Conservation (phyloP, 495 filamentous ascomycete species). For the Lentithecium fluviatile region DNA sequence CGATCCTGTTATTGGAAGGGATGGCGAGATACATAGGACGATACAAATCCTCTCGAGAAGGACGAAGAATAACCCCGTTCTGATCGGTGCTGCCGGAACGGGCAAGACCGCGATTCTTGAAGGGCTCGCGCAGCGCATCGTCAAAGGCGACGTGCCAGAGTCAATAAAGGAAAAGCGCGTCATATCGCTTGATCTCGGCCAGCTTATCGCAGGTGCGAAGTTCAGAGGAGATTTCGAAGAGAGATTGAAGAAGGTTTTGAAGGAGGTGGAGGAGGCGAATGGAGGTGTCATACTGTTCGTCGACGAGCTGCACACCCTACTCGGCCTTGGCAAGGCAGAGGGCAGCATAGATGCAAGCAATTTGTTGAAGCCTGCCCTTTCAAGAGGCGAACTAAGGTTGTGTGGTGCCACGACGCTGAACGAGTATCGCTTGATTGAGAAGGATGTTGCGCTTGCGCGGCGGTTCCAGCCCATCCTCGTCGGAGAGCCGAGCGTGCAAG, state of each 20-base stretch:
- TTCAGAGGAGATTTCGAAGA: slow-evolving; percentile 97
- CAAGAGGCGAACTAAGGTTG: slow-evolving; percentile 89
- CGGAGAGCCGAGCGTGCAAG: slow-evolving; percentile 81
- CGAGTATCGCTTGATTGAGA: slow-evolving; percentile 91
- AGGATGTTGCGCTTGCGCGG: slow-evolving; percentile 88
- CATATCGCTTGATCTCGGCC: slow-evolving; percentile 80
- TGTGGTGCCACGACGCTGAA: slow-evolving; percentile 91
- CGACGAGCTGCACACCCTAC: slow-evolving; percentile 88
- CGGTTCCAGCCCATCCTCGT: slow-evolving; percentile 93
- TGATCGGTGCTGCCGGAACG: slow-evolving; percentile 89
- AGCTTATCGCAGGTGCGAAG: slow-evolving; percentile 91
- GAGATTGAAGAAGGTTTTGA: slow-evolving; percentile 82
- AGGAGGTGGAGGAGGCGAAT: slow-evolving; percentile 84
- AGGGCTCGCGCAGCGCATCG: slow-evolving; percentile 87
- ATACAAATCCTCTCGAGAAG: slow-evolving; percentile 90
- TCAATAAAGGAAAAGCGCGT: slow-evolving; percentile 95
- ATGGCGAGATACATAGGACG: slow-evolving; percentile 85
- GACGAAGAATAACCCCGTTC: slow-evolving; percentile 95
- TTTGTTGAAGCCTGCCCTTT: slow-evolving; percentile 88
- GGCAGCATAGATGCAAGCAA: slow-evolving; percentile 97
- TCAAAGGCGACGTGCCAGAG: slow-evolving; percentile 89
- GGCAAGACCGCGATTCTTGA: slow-evolving; percentile 96
- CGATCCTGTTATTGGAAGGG: slow-evolving; percentile 92
- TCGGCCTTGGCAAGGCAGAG: slow-evolving; percentile 91
- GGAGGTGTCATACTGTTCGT: slow-evolving; percentile 92